Conservation (phyloP, 495 filamentous ascomycete species). For the Wilcoxina mikolae region DNA sequence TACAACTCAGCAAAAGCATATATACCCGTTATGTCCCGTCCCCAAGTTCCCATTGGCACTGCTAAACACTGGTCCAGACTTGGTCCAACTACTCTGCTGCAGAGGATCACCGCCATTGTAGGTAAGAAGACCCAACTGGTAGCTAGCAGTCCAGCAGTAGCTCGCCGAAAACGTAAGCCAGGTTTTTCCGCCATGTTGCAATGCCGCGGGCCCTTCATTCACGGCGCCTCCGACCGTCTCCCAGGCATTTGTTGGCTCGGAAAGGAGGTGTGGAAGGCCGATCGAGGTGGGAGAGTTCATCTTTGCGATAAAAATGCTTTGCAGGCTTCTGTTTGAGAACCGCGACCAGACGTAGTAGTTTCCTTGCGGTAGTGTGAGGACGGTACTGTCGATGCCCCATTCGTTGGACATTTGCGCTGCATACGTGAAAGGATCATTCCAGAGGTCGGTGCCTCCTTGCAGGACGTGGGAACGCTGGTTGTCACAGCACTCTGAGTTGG, state of each 20-base stretch:
- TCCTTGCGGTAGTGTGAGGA: slow-evolving; percentile 30
- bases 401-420: slow-evolving; percentile 28
- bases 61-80: slow-evolving; percentile 29
- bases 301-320: slow-evolving; percentile 37
- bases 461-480: slow-evolving; percentile 33
- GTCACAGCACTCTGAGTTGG: slow-evolving; percentile 17
- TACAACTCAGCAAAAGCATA: slow-evolving; percentile 9
- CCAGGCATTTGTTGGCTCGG: slow-evolving; percentile 34
- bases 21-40: slow-evolving; percentile 39
- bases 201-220: slow-evolving; percentile 42
- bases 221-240: slow-evolving; percentile 39
- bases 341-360: slow-evolving; percentile 38
- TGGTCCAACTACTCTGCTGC: slow-evolving; percentile 33
- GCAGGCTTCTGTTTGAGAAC: slow-evolving; percentile 31
- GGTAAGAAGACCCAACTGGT: slow-evolving; percentile 38
- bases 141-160: slow-evolving; percentile 39
- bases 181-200: slow-evolving; percentile 34
- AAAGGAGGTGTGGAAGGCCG: slow-evolving; percentile 30
- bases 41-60: slow-evolving; percentile 39
- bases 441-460: slow-evolving; percentile 13
- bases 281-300: slow-evolving; percentile 28
- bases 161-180: slow-evolving; percentile 40
- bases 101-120: slow-evolving; percentile 34
- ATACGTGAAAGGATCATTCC: slow-evolving; percentile 26
- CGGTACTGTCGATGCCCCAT: slow-evolving; percentile 39